Evolutionary conservation across 768 basidiomycete species (phyloP), one percentile per base, ranked within the genome.

Genomic region (Cytidiella melzeri): DNA sequence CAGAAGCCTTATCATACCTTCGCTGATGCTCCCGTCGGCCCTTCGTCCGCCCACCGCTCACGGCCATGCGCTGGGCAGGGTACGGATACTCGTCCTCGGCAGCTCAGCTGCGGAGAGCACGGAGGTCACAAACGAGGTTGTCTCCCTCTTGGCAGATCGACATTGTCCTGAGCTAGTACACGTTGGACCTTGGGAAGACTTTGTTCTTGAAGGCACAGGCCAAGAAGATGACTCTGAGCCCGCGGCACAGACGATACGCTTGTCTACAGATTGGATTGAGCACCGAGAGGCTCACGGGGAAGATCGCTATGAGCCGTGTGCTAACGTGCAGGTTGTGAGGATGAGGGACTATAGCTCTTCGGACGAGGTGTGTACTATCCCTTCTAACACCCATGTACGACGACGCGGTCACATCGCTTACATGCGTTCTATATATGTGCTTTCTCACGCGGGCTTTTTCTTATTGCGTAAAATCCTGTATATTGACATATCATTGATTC

Each of bases 231-330:
- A 13, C n/a, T 25, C 19, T 6, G 36, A 19, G 19, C 24, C 34
- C 21, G 54, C 52, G 40, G 41, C n/a, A 15, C 44, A 1, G 65
- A 77, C 21, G 61, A 81, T 19, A 72, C 66, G 15, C 83, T 7
- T 82, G 5, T 85, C 83, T 1, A 87, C 85, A 5, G 79, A 83
- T 58, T 87, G 86, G 85, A 63, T 81, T 13, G 83, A 85, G 57
- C 80, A 81, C 56, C 71, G 69, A 20, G 81, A 84, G 3, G n/a
- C n/a, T n/a, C n/a, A n/a, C n/a, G n/a, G n/a, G n/a, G n/a, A n/a
- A n/a, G n/a, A n/a, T n/a, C n/a, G n/a, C n/a, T n/a, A n/a, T n/a
- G n/a, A n/a, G n/a, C n/a, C n/a, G n/a, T n/a, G n/a, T n/a, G n/a
- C n/a, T n/a, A n/a, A n/a, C n/a, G n/a, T n/a, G n/a, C n/a, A 87